Evolutionary conservation across 805 yeast species (phyloP), one percentile per base, ranked within the genome.

Genomic region (Hanseniaspora clermontiae): DNA sequence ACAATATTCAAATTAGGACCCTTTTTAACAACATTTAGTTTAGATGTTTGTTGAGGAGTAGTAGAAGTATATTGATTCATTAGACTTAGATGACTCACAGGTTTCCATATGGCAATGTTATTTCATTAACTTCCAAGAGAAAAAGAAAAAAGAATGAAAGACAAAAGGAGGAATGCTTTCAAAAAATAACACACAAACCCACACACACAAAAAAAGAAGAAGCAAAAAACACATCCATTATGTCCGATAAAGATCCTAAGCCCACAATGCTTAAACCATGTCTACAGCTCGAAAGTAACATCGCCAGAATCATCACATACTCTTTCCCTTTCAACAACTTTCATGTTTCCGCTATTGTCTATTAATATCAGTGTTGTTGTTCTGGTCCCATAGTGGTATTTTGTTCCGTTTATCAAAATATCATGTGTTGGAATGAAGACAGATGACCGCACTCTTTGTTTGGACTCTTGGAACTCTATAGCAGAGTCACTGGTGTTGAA

Each of bases 1-100:
- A 87, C 86, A 61, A 91, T 89, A 68, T 88, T 91, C 66, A 91
- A 76, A 71, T 91, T 86, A 20, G 89, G 89, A 36, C 93, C 95
- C 58, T 68, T 70, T 65, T 83, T 78, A 55, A 19, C 59, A 45
- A 53, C 57, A 53, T 53, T 53, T 2, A 53, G 40, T 39, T 53
- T 53, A 15, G 40, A 47, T 59, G 70, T 66, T 15, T 53, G 57
- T 14, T 53, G 57, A 19, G 57, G 57, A 17, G 59, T 38, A 12
- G 53, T 43, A 15, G 42, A 47, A 5, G 47, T 47, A 11, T 43
- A 39, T 38, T 43, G 54, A 34, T 49, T 46, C 48, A 40, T 46
- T 19, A 20, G 31, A 24, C 36, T 32, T 55, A 19, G 38, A 47
- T 47, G 31, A 47, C 34, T 47, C 40, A 47, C 38, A 51, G 11